Percentiles rank a stretch among this genome's conserved stretches.
phyloP scores from a whole-genome alignment of 2,329 filamentous ascomycete genomes.

The Phialophora verrucosa region DNA sequence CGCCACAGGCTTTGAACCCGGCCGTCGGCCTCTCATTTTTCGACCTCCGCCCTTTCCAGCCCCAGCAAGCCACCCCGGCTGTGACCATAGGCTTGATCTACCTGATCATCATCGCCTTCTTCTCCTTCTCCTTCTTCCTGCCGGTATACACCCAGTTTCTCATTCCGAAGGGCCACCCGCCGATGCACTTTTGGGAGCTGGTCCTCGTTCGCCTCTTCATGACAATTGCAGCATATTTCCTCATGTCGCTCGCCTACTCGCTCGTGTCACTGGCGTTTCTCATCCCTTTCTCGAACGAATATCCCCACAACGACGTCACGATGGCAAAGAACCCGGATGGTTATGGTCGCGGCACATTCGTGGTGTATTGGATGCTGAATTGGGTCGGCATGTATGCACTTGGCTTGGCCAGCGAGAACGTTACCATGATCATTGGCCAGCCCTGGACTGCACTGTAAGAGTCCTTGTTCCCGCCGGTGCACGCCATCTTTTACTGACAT shows the following conservation, averaged over 20 bases:
- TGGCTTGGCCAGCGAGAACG: conserved; percentile 69
- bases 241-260: conserved; percentile 67
- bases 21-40: conserved; percentile 61
- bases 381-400: conserved; percentile 68
- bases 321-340: conserved; percentile 54
- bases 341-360: conserved; percentile 64
- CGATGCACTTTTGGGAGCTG: conserved; percentile 63
- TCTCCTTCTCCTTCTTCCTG: conserved; percentile 69
- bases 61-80: conserved; percentile 61
- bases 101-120: conserved; percentile 70
- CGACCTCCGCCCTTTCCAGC: conserved; percentile 66
- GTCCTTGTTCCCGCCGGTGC: background rate
- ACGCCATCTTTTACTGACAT: background rate
- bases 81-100: conserved; percentile 70
- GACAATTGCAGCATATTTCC: conserved; percentile 64
- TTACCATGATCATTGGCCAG: conserved; percentile 65
- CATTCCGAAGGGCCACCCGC: conserved; percentile 60
- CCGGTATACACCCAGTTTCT: conserved; percentile 67
- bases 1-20: conserved; percentile 60
- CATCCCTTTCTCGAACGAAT: conserved; percentile 61
- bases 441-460: conserved; percentile 59
- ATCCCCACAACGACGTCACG: conserved; percentile 46
- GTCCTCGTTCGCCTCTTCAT: conserved; percentile 47
- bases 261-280: conserved; percentile 68
- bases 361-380: conserved; percentile 69